Evolutionary conservation across 2,329 filamentous ascomycete species (phyloP).

Genomic region (Stagonosporopsis chrysanthemi): DNA sequence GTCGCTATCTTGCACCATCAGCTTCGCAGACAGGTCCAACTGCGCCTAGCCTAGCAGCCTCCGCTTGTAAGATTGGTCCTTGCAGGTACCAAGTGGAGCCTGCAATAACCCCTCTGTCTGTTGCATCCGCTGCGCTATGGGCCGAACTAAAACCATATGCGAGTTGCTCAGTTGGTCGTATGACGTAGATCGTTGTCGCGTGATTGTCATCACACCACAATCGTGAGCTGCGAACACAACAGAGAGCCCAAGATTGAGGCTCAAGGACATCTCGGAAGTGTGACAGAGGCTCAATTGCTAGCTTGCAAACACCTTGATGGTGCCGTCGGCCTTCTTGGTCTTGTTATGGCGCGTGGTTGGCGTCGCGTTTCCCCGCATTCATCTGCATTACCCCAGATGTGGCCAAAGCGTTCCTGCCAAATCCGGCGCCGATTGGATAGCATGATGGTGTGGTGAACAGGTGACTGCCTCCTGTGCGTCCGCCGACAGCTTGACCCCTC

Average conservation of each 20-base stretch:
- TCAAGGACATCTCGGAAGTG: slow-evolving; percentile 1
- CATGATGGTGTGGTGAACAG: slow-evolving; percentile 47
- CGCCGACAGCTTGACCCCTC: slow-evolving; percentile 41
- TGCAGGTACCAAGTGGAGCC: slow-evolving; percentile 33
- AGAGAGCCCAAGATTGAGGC: slow-evolving; percentile 9
- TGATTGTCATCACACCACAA: slow-evolving; percentile 40
- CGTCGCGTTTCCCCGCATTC: slow-evolving; percentile 24
- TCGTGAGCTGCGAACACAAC: slow-evolving; percentile 16
- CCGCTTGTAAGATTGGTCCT: slow-evolving; percentile 13
- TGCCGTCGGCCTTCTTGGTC: slow-evolving; percentile 5
- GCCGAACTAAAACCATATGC: slow-evolving; percentile 32
- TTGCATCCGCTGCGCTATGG: slow-evolving; percentile 17
- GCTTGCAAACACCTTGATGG: slow-evolving; percentile 8
- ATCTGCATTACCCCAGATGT: slow-evolving; percentile 22
- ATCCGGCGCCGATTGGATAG: slow-evolving; percentile 34
- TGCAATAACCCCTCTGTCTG: slow-evolving; percentile 11
- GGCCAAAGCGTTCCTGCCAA: slow-evolving; percentile 26
- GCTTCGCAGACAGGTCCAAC: slow-evolving; percentile 14
- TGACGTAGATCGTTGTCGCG: slow-evolving; percentile 44
- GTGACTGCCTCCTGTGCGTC: slow-evolving; percentile 41
- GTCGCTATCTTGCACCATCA: slow-evolving; percentile 18
- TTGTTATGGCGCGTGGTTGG: slow-evolving; percentile 22
- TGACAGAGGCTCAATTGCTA: slow-evolving; percentile 35
- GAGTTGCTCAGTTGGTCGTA: slow-evolving; percentile 27
- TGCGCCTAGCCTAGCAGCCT: slow-evolving; percentile 13